These are phyloP conservation scores for Penicillium bovifimosum DNA, from an alignment of 495 filamentous ascomycete species.

Conservation along the genomic window DNA sequence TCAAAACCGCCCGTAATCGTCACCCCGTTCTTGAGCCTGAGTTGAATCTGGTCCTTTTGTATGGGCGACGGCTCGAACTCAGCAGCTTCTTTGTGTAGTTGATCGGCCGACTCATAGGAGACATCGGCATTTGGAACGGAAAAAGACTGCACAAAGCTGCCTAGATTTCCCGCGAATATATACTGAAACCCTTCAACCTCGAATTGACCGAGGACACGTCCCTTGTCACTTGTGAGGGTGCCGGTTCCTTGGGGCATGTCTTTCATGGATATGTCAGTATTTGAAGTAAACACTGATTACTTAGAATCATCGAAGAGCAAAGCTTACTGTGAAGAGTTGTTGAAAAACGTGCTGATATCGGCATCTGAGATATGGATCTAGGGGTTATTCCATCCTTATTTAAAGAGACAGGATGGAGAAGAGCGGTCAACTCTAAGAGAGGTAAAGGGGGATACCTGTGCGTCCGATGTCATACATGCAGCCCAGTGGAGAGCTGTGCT, in stretches of 20 bases:
- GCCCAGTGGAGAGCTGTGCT: conserved; percentile 1
- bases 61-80: conserved; percentile 5
- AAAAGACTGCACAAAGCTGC: conserved; percentile 2
- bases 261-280: background rate
- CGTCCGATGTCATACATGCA: conserved; percentile 9
- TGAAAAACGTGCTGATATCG: background rate
- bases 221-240: conserved; percentile 7
- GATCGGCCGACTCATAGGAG: conserved; percentile 2
- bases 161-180: conserved; percentile 5
- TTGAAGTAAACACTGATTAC: background rate
- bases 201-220: conserved; percentile 8
- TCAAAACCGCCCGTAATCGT: conserved; percentile 6
- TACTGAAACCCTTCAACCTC: conserved; percentile 9
- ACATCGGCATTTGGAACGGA: conserved; percentile 3
- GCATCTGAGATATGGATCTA: background rate
- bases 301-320: background rate
- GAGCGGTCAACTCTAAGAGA: conserved; percentile 1
- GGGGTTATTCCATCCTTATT: background rate
- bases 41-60: conserved; percentile 5
- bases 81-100: background rate
- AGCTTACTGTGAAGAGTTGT: background rate
- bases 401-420: background rate
- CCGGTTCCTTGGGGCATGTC: conserved; percentile 10
- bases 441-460: background rate
- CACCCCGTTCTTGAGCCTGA: conserved; percentile 5